phyloP scores from a whole-genome alignment of 176 grass and related monocot species.

The Oryza glaberrima region DNA sequence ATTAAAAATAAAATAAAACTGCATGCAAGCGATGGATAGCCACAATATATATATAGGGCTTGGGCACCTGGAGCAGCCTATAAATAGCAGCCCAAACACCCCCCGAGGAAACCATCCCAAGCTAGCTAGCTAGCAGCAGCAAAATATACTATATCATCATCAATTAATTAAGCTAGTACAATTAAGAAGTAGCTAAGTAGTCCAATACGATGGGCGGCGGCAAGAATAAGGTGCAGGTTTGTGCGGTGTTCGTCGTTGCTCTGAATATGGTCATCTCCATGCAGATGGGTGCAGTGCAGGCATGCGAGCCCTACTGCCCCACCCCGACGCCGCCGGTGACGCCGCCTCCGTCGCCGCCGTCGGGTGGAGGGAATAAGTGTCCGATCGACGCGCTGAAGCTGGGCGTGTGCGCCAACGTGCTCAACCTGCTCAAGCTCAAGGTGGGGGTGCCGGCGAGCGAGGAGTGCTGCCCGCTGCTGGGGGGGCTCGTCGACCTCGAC shows the following conservation, averaged over 20 bases:
- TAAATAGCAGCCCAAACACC: too few species aligned
- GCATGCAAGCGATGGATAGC: too few species aligned
- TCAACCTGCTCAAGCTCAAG: constrained; percentile 39
- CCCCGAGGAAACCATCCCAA: too few species aligned
- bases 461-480: constrained; percentile 45
- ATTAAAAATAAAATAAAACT: too few species aligned
- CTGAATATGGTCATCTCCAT: background rate
- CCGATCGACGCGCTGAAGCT: constrained; percentile 55
- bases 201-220: background rate
- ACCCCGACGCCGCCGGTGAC: background rate
- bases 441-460: constrained; percentile 36
- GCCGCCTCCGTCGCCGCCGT: background rate
- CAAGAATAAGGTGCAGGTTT: background rate
- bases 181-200: too few species aligned
- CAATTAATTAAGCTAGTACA: too few species aligned
- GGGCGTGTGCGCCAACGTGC: constrained; percentile 43
- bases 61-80: too few species aligned
- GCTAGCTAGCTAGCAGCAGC: too few species aligned
- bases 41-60: too few species aligned
- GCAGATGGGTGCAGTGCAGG: background rate
- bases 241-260: background rate
- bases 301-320: constrained; percentile 10
- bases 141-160: too few species aligned
- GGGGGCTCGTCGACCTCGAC: constrained; percentile 40
- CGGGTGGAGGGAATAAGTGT: background rate